phyloP scores from a whole-genome alignment of 129 eudicot species.

The Smallanthus sonchifolius region DNA sequence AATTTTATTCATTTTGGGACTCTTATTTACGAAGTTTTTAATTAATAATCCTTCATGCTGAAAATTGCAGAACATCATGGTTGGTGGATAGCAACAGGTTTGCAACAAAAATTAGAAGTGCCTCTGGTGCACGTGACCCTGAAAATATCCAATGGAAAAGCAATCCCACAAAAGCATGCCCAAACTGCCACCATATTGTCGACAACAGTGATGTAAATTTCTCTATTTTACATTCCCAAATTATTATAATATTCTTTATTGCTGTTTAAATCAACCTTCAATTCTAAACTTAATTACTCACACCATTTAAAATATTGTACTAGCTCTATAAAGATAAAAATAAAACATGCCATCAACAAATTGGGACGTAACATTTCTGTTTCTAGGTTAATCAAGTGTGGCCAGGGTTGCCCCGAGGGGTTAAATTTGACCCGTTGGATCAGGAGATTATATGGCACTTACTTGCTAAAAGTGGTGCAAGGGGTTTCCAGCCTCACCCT shows the following conservation, averaged over 20 bases:
- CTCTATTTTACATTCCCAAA: not conserved
- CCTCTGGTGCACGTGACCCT: conserved; percentile 57
- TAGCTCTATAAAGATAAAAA: not conserved
- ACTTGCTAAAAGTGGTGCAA: conserved; percentile 66
- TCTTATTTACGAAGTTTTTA: not conserved
- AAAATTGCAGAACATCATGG: conserved; percentile 85
- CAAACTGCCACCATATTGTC: conserved; percentile 62
- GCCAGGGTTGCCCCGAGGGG: conserved; percentile 98
- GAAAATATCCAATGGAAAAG: conserved; percentile 65
- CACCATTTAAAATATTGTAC: not conserved
- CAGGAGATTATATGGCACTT: conserved; percentile 88
- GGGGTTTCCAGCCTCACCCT: conserved; percentile 60
- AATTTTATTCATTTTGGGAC: too few species aligned
- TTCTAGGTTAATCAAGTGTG: conserved; percentile 71
- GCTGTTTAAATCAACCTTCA: not conserved
- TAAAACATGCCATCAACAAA: not conserved
- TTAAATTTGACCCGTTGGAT: conserved; percentile 91
- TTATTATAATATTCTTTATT: not conserved
- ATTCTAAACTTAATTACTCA: not conserved
- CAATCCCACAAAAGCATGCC: conserved; percentile 84
- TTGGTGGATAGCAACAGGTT: conserved; percentile 78
- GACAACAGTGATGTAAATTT: conserved; percentile 85
- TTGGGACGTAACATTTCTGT: not conserved
- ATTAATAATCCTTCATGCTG: not conserved
- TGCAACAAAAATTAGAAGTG: conserved; percentile 84